Conservation (phyloP, 2,329 filamentous ascomycete species). For the Aspergillus fumigatus region DNA sequence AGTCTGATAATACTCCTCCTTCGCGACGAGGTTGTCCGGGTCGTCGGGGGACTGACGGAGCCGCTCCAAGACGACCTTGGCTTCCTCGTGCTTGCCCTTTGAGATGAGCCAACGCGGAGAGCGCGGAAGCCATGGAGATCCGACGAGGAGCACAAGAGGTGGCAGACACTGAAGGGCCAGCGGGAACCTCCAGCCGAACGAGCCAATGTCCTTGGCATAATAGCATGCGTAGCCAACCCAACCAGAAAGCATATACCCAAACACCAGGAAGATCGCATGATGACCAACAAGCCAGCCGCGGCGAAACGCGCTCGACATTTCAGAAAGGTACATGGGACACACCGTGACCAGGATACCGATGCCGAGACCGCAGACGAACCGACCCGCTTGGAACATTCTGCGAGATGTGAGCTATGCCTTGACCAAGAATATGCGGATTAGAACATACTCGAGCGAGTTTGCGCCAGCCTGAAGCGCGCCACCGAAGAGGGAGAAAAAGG, state of each 20-base stretch:
- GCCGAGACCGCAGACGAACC: constrained; percentile 40
- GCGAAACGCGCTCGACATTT: constrained; percentile 38
- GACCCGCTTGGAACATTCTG: constrained; percentile 44
- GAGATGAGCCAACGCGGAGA: constrained; percentile 50
- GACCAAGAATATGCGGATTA: neutral
- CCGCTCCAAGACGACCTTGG: constrained; percentile 39
- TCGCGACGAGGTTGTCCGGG: constrained; percentile 39
- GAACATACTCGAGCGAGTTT: constrained; percentile 38
- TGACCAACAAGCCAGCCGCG: constrained; percentile 45
- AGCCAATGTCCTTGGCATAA: constrained; percentile 33
- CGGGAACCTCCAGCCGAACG: constrained; percentile 46
- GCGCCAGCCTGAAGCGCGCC: constrained; percentile 46
- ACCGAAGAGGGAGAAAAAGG: constrained; percentile 42
- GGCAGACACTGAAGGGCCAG: constrained; percentile 39
- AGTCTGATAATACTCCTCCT: constrained; percentile 46
- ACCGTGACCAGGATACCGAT: constrained; percentile 43
- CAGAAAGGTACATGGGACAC: constrained; percentile 44
- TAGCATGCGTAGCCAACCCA: constrained; percentile 46
- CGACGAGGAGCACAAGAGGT: constrained; percentile 38
- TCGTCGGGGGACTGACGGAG: constrained; percentile 39
- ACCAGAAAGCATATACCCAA: constrained; percentile 43
- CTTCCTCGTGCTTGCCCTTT: constrained; percentile 44
- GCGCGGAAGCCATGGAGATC: constrained; percentile 41
- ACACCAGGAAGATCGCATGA: constrained; percentile 46
- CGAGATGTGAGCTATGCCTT: constrained; percentile 1